Evolutionary conservation across 208 protist genomes (phyloP).

Genomic region (Trypanosoma melophagium): DNA sequence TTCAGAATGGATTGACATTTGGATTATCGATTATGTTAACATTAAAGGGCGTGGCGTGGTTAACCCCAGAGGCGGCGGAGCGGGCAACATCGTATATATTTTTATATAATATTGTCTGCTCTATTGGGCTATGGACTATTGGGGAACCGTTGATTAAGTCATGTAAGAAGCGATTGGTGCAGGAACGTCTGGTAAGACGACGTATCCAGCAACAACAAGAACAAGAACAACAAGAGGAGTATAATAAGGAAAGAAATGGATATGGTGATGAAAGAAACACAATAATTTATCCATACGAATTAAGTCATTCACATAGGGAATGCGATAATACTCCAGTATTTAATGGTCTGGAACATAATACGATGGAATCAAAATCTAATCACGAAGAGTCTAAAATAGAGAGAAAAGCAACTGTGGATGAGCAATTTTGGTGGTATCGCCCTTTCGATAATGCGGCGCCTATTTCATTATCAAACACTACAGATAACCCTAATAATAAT

Average conservation of each 20-base stretch:
- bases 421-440: constrained; percentile 21
- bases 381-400: neutral
- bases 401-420: constrained; percentile 2
- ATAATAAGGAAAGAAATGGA: neutral
- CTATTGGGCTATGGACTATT: constrained; percentile 53
- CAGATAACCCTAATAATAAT: neutral
- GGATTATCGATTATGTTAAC: constrained; percentile 51
- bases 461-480: neutral
- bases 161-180: neutral
- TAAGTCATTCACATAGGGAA: neutral
- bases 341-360: neutral
- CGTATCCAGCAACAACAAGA: too few species aligned
- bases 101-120: constrained; percentile 70
- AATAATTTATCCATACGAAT: neutral
- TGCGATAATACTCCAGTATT: neutral
- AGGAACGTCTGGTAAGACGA: neutral
- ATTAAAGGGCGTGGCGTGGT: constrained; percentile 68
- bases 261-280: neutral
- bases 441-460: neutral
- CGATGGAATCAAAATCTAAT: neutral
- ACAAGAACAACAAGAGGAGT: neutral
- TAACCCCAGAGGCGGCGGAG: constrained; percentile 26
- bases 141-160: constrained; percentile 24
- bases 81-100: constrained; percentile 63
- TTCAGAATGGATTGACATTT: constrained; percentile 76